A percentile compares a stretch with the other conserved stretches of the same genome.
Conservation (phyloP, 495 filamentous ascomycete species). For the Penicillium taxi region DNA sequence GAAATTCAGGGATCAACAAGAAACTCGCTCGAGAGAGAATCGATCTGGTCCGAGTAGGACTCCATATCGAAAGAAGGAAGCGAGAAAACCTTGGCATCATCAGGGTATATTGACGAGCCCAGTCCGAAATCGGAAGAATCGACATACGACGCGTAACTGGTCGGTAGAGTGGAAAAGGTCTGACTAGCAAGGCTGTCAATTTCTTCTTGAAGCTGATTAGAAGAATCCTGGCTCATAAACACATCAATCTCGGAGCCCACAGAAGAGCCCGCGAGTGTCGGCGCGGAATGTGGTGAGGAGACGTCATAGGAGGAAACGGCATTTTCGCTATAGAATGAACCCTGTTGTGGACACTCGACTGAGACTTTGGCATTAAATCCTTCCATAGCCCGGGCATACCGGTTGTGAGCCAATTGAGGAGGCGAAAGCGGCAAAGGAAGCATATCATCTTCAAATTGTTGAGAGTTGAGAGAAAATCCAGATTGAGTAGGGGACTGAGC, state of each 20-base stretch:
- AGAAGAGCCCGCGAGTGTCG: constrained; percentile 33
- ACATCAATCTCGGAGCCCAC: constrained; percentile 40
- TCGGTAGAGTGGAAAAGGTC: constrained; percentile 23
- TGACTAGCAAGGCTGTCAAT: constrained; percentile 23
- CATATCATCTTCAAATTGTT: constrained; percentile 36
- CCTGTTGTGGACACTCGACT: constrained; percentile 22
- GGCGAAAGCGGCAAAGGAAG: constrained; percentile 29
- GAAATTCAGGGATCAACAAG: constrained; percentile 17
- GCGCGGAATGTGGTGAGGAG: constrained; percentile 34
- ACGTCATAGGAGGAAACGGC: constrained; percentile 25
- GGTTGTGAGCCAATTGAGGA: constrained; percentile 18
- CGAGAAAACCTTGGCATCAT: constrained; percentile 30
- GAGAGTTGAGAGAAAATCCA: constrained; percentile 37
- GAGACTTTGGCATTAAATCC: constrained; percentile 15
- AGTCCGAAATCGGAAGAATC: constrained; percentile 25
- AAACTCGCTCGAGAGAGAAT: constrained; percentile 23
- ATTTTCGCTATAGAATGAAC: constrained; percentile 27
- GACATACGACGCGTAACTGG: constrained; percentile 14
- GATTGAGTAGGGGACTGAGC: constrained; percentile 38
- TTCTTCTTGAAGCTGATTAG: constrained; percentile 28
- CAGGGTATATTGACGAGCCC: constrained; percentile 30
- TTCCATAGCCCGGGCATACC: constrained; percentile 22
- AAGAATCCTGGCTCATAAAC: constrained; percentile 36
- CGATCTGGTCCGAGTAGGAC: constrained; percentile 26
- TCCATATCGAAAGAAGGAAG: constrained; percentile 24